Base-by-base conservation (phyloP, 768 basidiomycete genomes). In the Chalciporus piperatus region DNA sequence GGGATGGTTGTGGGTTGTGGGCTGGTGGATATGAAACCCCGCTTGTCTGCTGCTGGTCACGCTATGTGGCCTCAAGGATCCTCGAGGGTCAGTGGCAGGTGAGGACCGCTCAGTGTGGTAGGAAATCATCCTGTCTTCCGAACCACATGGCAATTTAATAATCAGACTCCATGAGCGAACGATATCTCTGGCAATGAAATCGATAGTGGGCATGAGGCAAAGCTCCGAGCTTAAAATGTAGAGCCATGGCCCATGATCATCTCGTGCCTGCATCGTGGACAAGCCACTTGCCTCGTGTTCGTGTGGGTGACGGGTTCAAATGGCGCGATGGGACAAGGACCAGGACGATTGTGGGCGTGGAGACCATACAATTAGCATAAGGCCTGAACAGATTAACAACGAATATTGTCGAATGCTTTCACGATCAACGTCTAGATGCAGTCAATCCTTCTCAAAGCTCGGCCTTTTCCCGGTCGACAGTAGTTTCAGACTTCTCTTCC, bases 361-460 rank as follows among this genome's bases (percentile, higher is more conserved):
- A 46, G 7, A 30, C 54, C 50, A 44, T 50, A 38, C 49, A 45
- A 66, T 66, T 54, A 59, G 52, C 35, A 16, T 17, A 51, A 14
- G n/a, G 16, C 38, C 43, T 37, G 33, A 55, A 47, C 45, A 56
- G 56, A 54, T 57, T 45, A 64, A 55, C 43, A 51, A 51, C 45
- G 62, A 32, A 55, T 47, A 19, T 48, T 17, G 37, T n/a, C 54
- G 30, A 41, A 50, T 57, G 51, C 56, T 57, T 47, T 30, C 51
- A 45, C 14, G n/a, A 40, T 47, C 30, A 37, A n/a, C 49, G 45
- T 32, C 41, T 10, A 49, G n/a, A 30, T 40, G 33, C 40, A 50
- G 4, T 25, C 12, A 27, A 28, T 13, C 6, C 25, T 7, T 16
- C 38, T 72, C 70, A 82, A 53, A 81, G 71, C 63, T 81, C 79